Conservation (phyloP, 2,329 filamentous ascomycete genomes). For the Bertia moriformis region DNA sequence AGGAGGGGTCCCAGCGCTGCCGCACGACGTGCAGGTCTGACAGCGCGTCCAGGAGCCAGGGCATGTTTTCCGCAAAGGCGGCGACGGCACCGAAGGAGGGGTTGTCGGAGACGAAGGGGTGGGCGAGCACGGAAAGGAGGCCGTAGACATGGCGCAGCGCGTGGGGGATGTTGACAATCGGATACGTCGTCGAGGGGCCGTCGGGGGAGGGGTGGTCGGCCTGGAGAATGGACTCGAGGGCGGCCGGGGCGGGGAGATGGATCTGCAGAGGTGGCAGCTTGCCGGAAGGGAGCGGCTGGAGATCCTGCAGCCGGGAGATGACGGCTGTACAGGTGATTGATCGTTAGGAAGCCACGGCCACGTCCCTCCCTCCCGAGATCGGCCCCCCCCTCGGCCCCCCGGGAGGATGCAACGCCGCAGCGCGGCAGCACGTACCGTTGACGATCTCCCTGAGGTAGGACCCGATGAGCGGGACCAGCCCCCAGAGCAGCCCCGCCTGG, state of each 20-base stretch:
- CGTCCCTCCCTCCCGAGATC: too few species aligned
- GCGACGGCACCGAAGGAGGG: conserved; percentile 13
- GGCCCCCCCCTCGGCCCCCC: too few species aligned
- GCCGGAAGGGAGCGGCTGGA: too few species aligned
- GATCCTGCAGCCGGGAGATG: too few species aligned
- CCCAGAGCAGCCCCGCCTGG: conserved; percentile 30
- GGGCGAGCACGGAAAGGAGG: conserved; percentile 26
- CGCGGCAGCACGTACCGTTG: conserved; percentile 20
- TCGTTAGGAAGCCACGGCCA: too few species aligned
- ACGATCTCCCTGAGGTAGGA: conserved; percentile 33
- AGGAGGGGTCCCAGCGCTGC: conserved; percentile 18
- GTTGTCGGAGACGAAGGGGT: conserved; percentile 20
- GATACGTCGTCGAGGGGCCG: conserved; percentile 16
- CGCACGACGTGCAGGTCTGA: conserved; percentile 24
- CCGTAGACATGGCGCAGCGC: conserved; percentile 28
- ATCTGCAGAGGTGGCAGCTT: too few species aligned
- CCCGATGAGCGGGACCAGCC: conserved; percentile 24
- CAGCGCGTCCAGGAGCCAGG: conserved; percentile 34
- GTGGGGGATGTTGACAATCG: conserved; percentile 22
- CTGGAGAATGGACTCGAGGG: conserved; percentile 19
- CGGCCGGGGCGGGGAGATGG: too few species aligned
- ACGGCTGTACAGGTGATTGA: too few species aligned
- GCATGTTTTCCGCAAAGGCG: conserved; percentile 22
- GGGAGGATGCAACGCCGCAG: too few species aligned
- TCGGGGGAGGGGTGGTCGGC: conserved; percentile 19